phyloP scores from a whole-genome alignment of 2,329 filamentous ascomycete genomes.

The Lasiodiplodia gonubiensis region DNA sequence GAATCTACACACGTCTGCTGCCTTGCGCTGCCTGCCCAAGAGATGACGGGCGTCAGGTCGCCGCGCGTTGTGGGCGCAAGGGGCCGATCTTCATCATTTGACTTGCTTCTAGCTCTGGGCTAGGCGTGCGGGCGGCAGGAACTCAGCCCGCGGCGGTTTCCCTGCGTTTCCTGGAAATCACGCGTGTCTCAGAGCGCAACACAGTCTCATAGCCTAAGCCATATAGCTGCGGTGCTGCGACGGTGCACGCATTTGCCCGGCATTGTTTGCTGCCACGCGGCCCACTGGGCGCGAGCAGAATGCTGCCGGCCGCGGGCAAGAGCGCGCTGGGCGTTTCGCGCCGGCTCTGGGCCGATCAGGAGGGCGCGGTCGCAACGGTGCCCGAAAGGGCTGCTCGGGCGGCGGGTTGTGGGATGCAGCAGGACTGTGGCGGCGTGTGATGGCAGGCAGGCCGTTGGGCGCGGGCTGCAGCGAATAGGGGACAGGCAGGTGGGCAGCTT shows the following conservation, averaged over 20 bases:
- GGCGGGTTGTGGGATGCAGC: slow-evolving; percentile 5
- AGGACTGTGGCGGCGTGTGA: slow-evolving; percentile 1
- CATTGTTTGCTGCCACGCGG: slow-evolving; percentile 10
- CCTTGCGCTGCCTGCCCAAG: slow-evolving; percentile 3
- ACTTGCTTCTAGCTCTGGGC: neutral
- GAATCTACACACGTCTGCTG: neutral
- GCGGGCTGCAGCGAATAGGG: slow-evolving; percentile 23
- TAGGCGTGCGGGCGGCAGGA: slow-evolving; percentile 12
- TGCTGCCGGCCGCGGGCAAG: slow-evolving; percentile 12
- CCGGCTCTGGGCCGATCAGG: slow-evolving; percentile 18
- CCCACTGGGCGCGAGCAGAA: neutral
- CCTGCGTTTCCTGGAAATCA: slow-evolving; percentile 9
- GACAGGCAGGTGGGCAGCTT: neutral
- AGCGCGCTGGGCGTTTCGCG: slow-evolving; percentile 1
- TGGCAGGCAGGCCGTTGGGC: slow-evolving; percentile 6
- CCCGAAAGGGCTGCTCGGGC: slow-evolving; percentile 2
- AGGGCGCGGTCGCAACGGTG: slow-evolving; percentile 23
- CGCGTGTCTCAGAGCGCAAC: slow-evolving; percentile 22
- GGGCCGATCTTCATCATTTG: slow-evolving; percentile 22
- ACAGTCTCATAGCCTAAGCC: slow-evolving; percentile 17
- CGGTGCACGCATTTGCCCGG: neutral
- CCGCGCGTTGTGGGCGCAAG: slow-evolving; percentile 5
- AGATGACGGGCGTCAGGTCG: slow-evolving; percentile 7
- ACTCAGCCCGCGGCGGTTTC: slow-evolving; percentile 1
- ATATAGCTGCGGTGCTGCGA: slow-evolving; percentile 6